These are phyloP conservation scores for Vaccinium darrowii DNA, from an alignment of 148 eudicot genomes.

Conservation along the genomic window DNA sequence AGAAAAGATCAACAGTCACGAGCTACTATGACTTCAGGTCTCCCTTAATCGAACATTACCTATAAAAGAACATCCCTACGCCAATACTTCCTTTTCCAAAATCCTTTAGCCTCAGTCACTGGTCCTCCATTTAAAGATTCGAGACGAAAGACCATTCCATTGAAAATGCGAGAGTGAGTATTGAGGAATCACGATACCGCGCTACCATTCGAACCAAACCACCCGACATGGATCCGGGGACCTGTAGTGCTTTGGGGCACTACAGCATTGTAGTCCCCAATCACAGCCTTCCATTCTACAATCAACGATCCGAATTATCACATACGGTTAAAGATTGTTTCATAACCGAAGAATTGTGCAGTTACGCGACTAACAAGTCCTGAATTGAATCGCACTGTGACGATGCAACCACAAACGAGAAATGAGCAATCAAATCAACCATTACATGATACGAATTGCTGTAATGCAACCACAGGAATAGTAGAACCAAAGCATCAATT, in stretches of 20 bases:
- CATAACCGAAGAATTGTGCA: neutral
- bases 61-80: too few relatives aligned
- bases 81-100: neutral
- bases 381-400: neutral
- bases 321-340: neutral
- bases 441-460: neutral
- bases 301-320: too few relatives aligned
- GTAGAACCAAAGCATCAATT: neutral
- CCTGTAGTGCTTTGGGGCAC: too few relatives aligned
- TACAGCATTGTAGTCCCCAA: too few relatives aligned
- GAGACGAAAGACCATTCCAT: neutral
- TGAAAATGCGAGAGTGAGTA: neutral
- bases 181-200: neutral
- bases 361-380: neutral
- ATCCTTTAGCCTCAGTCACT: neutral
- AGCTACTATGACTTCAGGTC: too few relatives aligned
- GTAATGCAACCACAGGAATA: neutral
- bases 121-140: neutral
- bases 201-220: neutral
- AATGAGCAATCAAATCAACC: neutral
- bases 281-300: too few relatives aligned
- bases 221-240: neutral
- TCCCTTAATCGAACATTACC: too few relatives aligned
- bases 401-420: neutral
- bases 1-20: too few relatives aligned